Evolutionary conservation across 345 rosid species (phyloP), one percentile per base, ranked within the genome.

Genomic region (Gossypium arboreum): DNA sequence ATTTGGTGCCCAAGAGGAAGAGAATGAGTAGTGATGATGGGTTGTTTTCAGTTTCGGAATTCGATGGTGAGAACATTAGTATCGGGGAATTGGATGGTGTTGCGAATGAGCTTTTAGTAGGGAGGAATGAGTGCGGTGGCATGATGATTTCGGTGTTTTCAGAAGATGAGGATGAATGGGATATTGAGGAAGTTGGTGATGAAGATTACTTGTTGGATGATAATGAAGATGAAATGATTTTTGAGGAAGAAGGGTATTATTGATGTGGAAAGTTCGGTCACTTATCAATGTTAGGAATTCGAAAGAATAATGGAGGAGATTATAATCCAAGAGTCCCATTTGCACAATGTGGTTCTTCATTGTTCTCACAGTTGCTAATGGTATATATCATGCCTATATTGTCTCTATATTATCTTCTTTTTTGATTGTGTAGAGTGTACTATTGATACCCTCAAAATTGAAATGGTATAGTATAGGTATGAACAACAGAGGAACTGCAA

Each of bases 81-180:
- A 73, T 76, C 50, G 66, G 71, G 24, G 85, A 87, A 73, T 72
- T 85, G 81, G 83, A 83, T 72, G 62, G 65, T 20, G 82, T 85
- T 39, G 81, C 79, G 73, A 74, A 76, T 68, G 89, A 87, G 70
- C 84, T 88, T 61, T 76, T 78, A 12, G 87, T 78, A 62, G 87
- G 75, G 66, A 83, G 86, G 57, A 81, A 80, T 73, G 88, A 77
- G 18, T 84, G 83, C 81, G 86, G 86, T 76, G 84, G 86, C 20
- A 64, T 75, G 54, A 88, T 79, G 74, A 77, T 83, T 73, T 91
- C 95, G 0, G 83, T 80, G 11, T 91, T 93, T 80, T 85, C 95
- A 1, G 98, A 93, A 73, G 87, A 85, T 50, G 93, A 84, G 68
- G 84, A 79, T 48, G 86, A 81, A 34, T 83, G 84, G 88, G 74